A percentile compares a stretch with the other conserved stretches of the same genome.
Evolutionary conservation across 2,329 filamentous ascomycete species (phyloP).

Genomic region (Ascosphaera apis): DNA sequence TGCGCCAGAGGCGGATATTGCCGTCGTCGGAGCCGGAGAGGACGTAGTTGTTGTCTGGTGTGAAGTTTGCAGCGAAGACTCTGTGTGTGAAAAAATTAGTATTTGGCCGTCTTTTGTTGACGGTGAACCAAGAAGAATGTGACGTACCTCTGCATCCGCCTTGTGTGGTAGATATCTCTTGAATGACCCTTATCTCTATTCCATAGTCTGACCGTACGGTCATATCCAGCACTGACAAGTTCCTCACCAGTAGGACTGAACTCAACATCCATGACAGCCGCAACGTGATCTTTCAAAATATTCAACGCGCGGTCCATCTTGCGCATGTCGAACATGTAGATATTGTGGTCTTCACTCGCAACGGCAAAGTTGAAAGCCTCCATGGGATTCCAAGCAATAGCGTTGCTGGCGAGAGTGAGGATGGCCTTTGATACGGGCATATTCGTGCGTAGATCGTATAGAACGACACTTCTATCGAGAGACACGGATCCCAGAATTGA

Average conservation of each 20-base stretch:
- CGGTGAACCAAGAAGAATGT: neutral
- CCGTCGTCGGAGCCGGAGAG: conserved; percentile 85
- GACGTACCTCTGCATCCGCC: conserved; percentile 60
- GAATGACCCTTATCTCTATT: conserved; percentile 58
- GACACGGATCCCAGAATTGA: conserved; percentile 70
- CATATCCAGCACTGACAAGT: conserved; percentile 72
- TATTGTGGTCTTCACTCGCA: conserved; percentile 85
- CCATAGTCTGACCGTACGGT: conserved; percentile 74
- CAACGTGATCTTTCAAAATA: conserved; percentile 70
- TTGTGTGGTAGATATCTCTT: conserved; percentile 88
- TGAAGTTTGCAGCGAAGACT: conserved; percentile 67
- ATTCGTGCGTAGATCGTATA: conserved; percentile 79
- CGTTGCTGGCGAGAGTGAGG: conserved; percentile 62
- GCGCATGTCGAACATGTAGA: conserved; percentile 83
- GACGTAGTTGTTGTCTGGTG: conserved; percentile 72
- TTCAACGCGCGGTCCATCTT: conserved; percentile 74
- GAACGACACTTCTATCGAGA: conserved; percentile 62
- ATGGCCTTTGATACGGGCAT: conserved; percentile 62
- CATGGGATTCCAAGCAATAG: conserved; percentile 85
- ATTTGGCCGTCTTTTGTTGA: conserved; percentile 1
- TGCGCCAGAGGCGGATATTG: conserved; percentile 73
- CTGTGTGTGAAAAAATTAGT: conserved; percentile 16
- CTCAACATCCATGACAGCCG: conserved; percentile 88
- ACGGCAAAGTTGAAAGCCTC: conserved; percentile 89
- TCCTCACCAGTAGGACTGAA: conserved; percentile 90